These are phyloP conservation scores for Fusarium guadeloupense DNA, from an alignment of 2,329 filamentous ascomycete genomes.

Conservation along the genomic window DNA sequence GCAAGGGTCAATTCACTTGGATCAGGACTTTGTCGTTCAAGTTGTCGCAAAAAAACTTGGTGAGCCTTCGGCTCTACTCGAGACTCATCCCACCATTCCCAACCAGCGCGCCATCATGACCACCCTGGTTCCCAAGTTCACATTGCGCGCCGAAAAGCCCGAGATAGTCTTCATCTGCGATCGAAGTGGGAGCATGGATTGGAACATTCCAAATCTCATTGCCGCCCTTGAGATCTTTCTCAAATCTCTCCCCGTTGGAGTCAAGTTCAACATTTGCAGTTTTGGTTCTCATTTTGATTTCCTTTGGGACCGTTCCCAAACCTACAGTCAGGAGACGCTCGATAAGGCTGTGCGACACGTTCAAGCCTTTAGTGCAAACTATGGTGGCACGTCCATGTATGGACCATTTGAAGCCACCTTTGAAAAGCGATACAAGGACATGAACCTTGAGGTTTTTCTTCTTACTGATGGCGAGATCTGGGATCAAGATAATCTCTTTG, in stretches of 20 bases:
- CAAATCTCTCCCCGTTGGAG: constrained; percentile 70
- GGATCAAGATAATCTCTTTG: constrained; percentile 55
- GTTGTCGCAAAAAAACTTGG: constrained; percentile 68
- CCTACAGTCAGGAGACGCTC: constrained; percentile 57
- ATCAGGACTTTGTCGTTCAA: constrained; percentile 73
- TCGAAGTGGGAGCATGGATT: constrained; percentile 72
- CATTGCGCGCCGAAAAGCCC: constrained; percentile 60
- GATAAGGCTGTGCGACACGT: constrained; percentile 55
- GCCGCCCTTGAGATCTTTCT: constrained; percentile 70
- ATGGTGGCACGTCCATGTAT: constrained; percentile 65
- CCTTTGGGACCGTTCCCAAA: constrained; percentile 58
- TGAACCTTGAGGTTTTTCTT: constrained; percentile 63
- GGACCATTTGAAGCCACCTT: constrained; percentile 56
- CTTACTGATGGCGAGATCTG: constrained; percentile 67
- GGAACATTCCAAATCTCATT: constrained; percentile 62
- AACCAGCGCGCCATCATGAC: constrained; percentile 74
- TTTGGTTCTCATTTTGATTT: constrained; percentile 63
- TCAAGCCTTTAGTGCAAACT: constrained; percentile 54
- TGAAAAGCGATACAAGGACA: constrained; percentile 52
- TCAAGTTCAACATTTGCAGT: constrained; percentile 76
- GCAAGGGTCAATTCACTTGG: constrained; percentile 61
- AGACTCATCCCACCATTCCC: constrained; percentile 69
- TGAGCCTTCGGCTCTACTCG: constrained; percentile 71
- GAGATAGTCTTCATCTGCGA: constrained; percentile 80
- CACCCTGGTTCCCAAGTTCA: constrained; percentile 75